Evolutionary conservation across 805 yeast species (phyloP).

Genomic region (Torulaspora delbrueckii): DNA sequence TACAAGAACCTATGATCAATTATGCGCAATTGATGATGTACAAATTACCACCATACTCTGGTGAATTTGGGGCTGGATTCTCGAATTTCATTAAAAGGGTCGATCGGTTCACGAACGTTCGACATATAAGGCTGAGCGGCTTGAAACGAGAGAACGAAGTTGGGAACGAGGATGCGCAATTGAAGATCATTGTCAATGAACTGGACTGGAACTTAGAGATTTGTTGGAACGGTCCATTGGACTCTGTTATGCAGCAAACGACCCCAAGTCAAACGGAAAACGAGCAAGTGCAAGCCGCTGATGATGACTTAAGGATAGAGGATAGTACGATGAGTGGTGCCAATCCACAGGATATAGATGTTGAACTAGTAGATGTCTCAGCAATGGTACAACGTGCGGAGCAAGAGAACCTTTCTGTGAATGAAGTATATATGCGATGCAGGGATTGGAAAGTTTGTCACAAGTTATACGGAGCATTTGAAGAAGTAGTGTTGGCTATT

Average conservation of each 20-base stretch:
- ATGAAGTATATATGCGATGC: constrained; percentile 48
- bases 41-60: constrained; percentile 34
- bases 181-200: constrained; percentile 30
- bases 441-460: constrained; percentile 68
- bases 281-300: constrained; percentile 2
- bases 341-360: constrained; percentile 3
- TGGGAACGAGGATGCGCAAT: constrained; percentile 11
- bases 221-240: constrained; percentile 35
- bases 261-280: background rate
- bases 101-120: constrained; percentile 58
- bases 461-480: constrained; percentile 55
- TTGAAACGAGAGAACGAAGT: constrained; percentile 11
- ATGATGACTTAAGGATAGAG: constrained; percentile 19
- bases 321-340: constrained; percentile 20
- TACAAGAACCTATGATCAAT: constrained; percentile 60
- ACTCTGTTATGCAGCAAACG: constrained; percentile 18
- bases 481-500: constrained; percentile 54
- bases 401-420: constrained; percentile 15
- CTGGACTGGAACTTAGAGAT: constrained; percentile 33
- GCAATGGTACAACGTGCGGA: constrained; percentile 26
- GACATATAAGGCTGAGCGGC: constrained; percentile 47
- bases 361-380: constrained; percentile 18
- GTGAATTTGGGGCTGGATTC: constrained; percentile 41
- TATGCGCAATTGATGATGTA: constrained; percentile 54
- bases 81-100: constrained; percentile 52